Evolutionary conservation across 805 yeast genomes (phyloP).

Genomic region (Saccharomycopsis sp.): DNA sequence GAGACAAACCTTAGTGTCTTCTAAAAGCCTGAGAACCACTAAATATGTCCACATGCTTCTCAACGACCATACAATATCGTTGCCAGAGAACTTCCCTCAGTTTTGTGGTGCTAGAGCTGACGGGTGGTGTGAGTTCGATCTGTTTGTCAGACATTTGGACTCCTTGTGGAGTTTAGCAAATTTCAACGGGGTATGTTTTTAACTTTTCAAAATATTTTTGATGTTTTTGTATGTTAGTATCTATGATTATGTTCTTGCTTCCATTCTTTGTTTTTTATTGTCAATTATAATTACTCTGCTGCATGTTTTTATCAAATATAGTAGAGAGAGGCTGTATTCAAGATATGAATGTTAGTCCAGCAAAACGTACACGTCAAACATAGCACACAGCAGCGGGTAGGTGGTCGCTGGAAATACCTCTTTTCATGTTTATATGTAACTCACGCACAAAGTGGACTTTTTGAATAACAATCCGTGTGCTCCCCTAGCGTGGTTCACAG

Average conservation of each 20-base stretch:
- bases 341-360: too few species aligned
- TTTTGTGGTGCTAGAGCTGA: constrained; percentile 21
- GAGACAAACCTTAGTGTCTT: constrained; percentile 4
- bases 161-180: constrained; percentile 12
- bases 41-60: constrained; percentile 20
- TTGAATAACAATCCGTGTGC: too few species aligned
- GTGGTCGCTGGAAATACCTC: too few species aligned
- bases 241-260: not conserved
- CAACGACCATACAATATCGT: constrained; percentile 21
- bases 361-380: too few species aligned
- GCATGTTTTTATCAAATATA: too few species aligned
- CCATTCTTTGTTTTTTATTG: not conserved
- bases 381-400: too few species aligned
- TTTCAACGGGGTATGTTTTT: constrained; percentile 1
- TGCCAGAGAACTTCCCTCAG: constrained; percentile 17
- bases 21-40: constrained; percentile 1
- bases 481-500: too few species aligned
- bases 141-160: constrained; percentile 16
- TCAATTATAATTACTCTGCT: too few species aligned
- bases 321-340: too few species aligned
- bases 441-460: too few species aligned
- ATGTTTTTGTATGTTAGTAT: not conserved
- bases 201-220: not conserved
- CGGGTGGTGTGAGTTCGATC: constrained; percentile 22
- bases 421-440: too few species aligned